A percentile compares a stretch with the other conserved stretches of the same genome.
These are phyloP conservation scores for Ephemerocybe angulata DNA, from an alignment of 768 basidiomycete genomes.

Conservation along the genomic window DNA sequence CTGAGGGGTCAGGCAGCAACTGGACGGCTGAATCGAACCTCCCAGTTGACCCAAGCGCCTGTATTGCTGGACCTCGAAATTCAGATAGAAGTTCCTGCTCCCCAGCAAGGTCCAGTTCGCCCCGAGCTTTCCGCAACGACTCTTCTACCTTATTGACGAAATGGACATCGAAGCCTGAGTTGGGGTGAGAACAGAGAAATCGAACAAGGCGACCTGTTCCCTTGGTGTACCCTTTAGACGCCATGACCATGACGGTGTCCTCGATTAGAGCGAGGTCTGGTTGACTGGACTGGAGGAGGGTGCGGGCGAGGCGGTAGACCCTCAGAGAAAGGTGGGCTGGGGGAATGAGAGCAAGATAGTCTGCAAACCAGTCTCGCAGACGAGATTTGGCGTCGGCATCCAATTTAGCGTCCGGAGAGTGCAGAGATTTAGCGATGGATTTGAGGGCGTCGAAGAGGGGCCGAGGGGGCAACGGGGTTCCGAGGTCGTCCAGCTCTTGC, in stretches of 20 bases:
- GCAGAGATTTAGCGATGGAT: too few relatives aligned
- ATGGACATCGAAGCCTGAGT: constrained; percentile 24
- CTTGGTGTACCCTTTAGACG: constrained; percentile 36
- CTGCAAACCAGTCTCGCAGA: background rate
- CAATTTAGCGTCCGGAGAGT: too few relatives aligned
- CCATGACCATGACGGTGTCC: constrained; percentile 30
- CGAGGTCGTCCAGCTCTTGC: background rate
- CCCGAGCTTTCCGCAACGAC: constrained; percentile 18
- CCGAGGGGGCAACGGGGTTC: too few relatives aligned
- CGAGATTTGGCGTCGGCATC: background rate
- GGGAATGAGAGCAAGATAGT: constrained; percentile 29
- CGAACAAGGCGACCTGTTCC: constrained; percentile 22
- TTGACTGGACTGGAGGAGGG: constrained; percentile 20
- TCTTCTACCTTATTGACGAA: constrained; percentile 40
- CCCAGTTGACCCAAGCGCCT: constrained; percentile 35
- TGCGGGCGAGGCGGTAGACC: constrained; percentile 16
- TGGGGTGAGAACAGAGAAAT: constrained; percentile 41
- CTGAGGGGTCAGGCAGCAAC: constrained; percentile 37
- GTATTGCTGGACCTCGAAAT: constrained; percentile 38
- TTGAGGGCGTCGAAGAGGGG: too few relatives aligned
- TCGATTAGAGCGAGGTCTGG: constrained; percentile 27
- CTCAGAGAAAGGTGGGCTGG: too few relatives aligned
- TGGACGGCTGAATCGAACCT: constrained; percentile 39
- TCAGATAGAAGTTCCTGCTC: constrained; percentile 13
- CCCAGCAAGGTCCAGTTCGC: constrained; percentile 1